These are phyloP conservation scores for Lagenidium sp. DNA, from an alignment of 352 stramenopile genomes.

Conservation along the genomic window DNA sequence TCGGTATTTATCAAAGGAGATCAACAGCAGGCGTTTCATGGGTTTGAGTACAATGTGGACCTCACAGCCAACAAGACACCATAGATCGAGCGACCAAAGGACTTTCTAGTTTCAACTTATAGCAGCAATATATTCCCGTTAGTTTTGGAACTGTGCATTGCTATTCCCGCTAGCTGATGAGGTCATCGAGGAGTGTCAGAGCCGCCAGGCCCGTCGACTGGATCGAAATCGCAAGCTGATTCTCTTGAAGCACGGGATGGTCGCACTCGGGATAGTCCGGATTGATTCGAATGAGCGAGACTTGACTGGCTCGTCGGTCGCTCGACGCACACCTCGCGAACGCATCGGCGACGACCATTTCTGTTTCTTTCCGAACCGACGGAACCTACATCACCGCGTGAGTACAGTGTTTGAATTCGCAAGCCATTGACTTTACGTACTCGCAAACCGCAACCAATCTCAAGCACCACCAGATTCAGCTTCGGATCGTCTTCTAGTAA, in stretches of 20 bases:
- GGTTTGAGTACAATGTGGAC: slow-evolving; percentile 57
- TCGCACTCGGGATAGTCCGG: slow-evolving; percentile 54
- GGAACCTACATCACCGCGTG: slow-evolving; percentile 37
- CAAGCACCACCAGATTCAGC: slow-evolving; percentile 61
- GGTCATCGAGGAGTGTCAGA: slow-evolving; percentile 53
- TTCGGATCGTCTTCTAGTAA: slow-evolving; percentile 56
- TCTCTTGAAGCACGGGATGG: slow-evolving; percentile 29
- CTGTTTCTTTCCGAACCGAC: slow-evolving; percentile 66
- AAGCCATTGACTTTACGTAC: slow-evolving; percentile 21
- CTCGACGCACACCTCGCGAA: slow-evolving; percentile 35
- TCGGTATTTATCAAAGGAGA: slow-evolving; percentile 21
- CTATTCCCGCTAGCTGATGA: too few species aligned
- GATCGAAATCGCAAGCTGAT: slow-evolving; percentile 38
- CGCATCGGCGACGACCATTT: slow-evolving; percentile 71
- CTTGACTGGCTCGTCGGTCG: slow-evolving; percentile 16
- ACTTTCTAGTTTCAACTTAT: too few species aligned
- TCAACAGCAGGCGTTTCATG: slow-evolving; percentile 38
- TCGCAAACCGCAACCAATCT: slow-evolving; percentile 74
- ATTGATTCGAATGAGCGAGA: slow-evolving; percentile 68
- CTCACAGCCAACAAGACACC: too few species aligned
- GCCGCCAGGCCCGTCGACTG: slow-evolving; percentile 37
- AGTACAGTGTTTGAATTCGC: neutral
- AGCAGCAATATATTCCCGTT: too few species aligned
- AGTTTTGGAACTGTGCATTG: too few species aligned
- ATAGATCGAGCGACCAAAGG: too few species aligned